These are phyloP conservation scores for Fraxinus floribunda DNA, from an alignment of 305 asterid species.

Conservation along the genomic window DNA sequence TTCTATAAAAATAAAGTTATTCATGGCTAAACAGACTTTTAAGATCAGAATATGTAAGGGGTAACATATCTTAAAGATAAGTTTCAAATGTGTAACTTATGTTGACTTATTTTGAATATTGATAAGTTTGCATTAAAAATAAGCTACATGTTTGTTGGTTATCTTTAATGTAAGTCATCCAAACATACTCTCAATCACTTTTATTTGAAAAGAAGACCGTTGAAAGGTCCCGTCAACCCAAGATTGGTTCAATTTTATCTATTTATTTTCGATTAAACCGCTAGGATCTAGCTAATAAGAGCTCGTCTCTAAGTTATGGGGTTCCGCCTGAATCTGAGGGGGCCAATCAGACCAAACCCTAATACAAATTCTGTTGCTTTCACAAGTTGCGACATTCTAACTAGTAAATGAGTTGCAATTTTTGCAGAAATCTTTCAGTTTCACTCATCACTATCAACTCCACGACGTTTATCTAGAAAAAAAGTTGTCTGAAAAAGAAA, in stretches of 20 bases:
- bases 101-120: no score
- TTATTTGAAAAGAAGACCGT: no score
- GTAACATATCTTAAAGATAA: not conserved
- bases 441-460: slow-evolving; percentile 18
- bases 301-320: not conserved
- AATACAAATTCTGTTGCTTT: slow-evolving; percentile 29
- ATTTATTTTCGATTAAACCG: not conserved
- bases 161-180: not conserved
- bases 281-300: not conserved
- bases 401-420: slow-evolving; percentile 22
- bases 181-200: not conserved
- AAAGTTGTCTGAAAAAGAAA: not conserved
- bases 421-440: slow-evolving; percentile 23
- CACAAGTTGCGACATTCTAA: slow-evolving; percentile 41
- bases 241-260: not conserved
- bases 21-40: no score
- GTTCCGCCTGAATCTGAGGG: not conserved
- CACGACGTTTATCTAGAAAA: not conserved
- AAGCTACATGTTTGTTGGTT: not conserved
- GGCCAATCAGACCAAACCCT: not conserved
- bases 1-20: no score
- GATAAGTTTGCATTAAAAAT: no score
- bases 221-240: not conserved
- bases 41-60: no score
- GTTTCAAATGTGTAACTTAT: not conserved